Conservation (phyloP, 805 yeast species). For the Wickerhamomyces strasburgensis region DNA sequence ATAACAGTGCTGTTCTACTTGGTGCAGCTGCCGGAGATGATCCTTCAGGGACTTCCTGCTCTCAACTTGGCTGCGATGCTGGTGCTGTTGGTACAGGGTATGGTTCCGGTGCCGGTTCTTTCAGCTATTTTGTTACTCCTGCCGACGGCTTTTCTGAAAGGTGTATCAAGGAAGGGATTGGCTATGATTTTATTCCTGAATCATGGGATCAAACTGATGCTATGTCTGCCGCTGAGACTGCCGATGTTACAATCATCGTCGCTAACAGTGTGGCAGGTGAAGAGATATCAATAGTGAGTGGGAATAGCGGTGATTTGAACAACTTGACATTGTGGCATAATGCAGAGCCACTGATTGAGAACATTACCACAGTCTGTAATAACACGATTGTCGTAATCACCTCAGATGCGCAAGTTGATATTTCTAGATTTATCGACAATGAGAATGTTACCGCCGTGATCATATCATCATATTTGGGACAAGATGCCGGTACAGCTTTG, state of each 20-base stretch:
- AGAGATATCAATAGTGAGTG: constrained; percentile 47
- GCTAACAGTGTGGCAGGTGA: constrained; percentile 54
- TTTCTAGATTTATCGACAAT: constrained; percentile 49
- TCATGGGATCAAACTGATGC: constrained; percentile 38
- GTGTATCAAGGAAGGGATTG: constrained; percentile 38
- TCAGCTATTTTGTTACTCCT: constrained; percentile 48
- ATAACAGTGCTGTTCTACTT: constrained; percentile 41
- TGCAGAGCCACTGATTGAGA: constrained; percentile 45
- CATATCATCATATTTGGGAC: constrained; percentile 49
- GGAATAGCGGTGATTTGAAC: constrained; percentile 49
- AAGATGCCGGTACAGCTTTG: constrained; percentile 46
- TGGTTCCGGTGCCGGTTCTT: constrained; percentile 55
- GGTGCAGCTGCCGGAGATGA: constrained; percentile 52
- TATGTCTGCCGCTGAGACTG: constrained; percentile 36
- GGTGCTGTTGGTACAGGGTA: constrained; percentile 53
- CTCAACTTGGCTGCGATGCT: constrained; percentile 46
- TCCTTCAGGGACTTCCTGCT: constrained; percentile 55
- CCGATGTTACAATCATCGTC: constrained; percentile 47
- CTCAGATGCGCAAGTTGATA: constrained; percentile 49
- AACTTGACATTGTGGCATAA: constrained; percentile 49
- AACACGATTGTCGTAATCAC: constrained; percentile 52
- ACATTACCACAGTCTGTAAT: constrained; percentile 39
- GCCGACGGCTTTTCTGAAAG: constrained; percentile 43
- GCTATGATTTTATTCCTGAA: constrained; percentile 36
- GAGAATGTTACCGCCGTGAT: constrained; percentile 52